Conservation (phyloP, 148 eudicot species). For the Cornus florida region DNA sequence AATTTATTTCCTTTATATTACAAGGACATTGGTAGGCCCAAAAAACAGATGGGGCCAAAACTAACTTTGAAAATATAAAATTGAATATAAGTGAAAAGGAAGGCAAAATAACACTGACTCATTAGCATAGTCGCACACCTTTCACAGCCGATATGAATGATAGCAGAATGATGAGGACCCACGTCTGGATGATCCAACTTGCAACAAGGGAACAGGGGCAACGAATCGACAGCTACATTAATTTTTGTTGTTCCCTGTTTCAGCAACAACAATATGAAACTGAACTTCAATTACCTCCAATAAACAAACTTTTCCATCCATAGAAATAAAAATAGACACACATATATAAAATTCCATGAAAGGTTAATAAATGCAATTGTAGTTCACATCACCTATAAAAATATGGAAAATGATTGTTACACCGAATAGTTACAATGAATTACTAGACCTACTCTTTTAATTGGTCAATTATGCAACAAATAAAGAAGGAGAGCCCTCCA, state of each 20-base stretch:
- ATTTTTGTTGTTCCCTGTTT: neutral
- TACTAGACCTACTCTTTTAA: too few relatives aligned
- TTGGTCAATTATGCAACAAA: too few relatives aligned
- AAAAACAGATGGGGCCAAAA: neutral
- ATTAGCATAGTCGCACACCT: neutral
- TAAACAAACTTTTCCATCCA: neutral
- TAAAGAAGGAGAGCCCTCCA: too few relatives aligned
- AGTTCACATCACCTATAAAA: too few relatives aligned
- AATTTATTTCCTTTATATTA: neutral
- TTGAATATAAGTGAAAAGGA: too few relatives aligned
- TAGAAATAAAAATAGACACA: neutral
- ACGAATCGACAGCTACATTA: neutral
- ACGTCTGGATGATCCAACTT: neutral
- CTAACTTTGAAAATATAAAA: too few relatives aligned
- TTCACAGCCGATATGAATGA: neutral
- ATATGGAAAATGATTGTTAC: too few relatives aligned
- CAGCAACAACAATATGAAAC: neutral
- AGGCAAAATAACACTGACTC: too few relatives aligned
- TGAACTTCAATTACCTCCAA: neutral
- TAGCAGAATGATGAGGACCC: neutral
- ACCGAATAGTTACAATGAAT: too few relatives aligned
- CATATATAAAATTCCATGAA: too few relatives aligned
- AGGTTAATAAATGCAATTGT: too few relatives aligned
- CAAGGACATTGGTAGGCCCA: neutral
- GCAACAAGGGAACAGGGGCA: neutral